These are phyloP conservation scores for Typha latifolia DNA, from an alignment of 176 grass and related monocot species.

Conservation along the genomic window DNA sequence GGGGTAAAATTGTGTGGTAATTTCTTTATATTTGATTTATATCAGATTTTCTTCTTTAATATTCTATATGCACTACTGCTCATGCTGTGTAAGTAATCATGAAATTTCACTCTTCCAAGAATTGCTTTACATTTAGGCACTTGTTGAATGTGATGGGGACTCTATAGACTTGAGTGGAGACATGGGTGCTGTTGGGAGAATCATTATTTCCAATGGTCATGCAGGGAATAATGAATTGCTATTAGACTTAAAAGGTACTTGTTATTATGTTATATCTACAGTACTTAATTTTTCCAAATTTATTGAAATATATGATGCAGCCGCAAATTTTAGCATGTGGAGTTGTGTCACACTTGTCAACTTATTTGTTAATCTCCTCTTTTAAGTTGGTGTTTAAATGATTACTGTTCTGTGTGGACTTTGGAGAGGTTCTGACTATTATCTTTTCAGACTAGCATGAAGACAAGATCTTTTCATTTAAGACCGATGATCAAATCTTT, in stretches of 20 bases:
- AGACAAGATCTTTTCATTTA: too few relatives aligned
- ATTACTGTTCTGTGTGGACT: too few relatives aligned
- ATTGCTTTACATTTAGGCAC: constrained; percentile 46
- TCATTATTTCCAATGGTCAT: constrained; percentile 70
- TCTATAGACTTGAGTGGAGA: constrained; percentile 96
- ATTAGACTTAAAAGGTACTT: constrained; percentile 85
- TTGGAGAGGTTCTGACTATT: too few relatives aligned
- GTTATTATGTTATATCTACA: neutral
- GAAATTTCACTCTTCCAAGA: constrained; percentile 3
- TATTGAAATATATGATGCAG: neutral
- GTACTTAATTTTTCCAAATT: neutral
- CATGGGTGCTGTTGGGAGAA: constrained; percentile 74
- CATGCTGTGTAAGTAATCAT: neutral
- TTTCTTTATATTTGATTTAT: too few relatives aligned
- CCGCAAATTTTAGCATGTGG: neutral
- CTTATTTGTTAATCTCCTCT: neutral
- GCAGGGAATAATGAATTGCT: constrained; percentile 63
- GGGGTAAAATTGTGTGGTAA: too few relatives aligned
- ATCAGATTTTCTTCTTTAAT: too few relatives aligned
- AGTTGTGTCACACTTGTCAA: neutral
- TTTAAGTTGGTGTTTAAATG: neutral
- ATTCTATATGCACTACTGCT: too few relatives aligned
- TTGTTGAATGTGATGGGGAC: constrained; percentile 94
- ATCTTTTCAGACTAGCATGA: too few relatives aligned
- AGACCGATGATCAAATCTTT: too few relatives aligned